Percentiles rank a stretch among this genome's conserved stretches.
phyloP scores from a whole-genome alignment of 2,329 filamentous ascomycete species.

The Trichoderma koningiopsis region DNA sequence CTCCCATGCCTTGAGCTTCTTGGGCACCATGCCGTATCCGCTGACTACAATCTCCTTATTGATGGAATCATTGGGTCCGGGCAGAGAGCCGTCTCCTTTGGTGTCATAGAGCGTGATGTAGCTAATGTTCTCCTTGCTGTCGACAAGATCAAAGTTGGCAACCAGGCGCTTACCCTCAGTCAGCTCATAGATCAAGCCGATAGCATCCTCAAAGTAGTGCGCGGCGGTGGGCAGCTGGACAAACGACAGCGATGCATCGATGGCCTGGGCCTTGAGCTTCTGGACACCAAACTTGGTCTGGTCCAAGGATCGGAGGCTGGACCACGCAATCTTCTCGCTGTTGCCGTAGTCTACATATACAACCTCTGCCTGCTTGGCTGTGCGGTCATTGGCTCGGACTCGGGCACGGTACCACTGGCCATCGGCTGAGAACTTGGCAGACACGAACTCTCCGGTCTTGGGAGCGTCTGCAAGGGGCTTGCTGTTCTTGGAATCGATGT shows the following conservation, averaged over 20 bases:
- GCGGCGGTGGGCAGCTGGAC: conserved; percentile 80
- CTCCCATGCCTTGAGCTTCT: conserved; percentile 92
- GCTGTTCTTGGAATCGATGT: conserved; percentile 80
- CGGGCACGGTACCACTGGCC: conserved; percentile 93
- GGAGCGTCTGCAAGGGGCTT: conserved; percentile 72
- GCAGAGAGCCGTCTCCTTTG: conserved; percentile 57
- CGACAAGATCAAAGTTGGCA: conserved; percentile 85
- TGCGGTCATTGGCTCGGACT: conserved; percentile 88
- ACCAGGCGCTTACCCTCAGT: conserved; percentile 79
- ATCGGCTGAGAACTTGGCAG: conserved; percentile 87
- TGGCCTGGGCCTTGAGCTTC: conserved; percentile 83
- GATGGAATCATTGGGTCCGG: conserved; percentile 72
- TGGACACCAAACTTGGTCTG: conserved; percentile 76
- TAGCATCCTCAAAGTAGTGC: conserved; percentile 82
- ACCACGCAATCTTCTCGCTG: conserved; percentile 85
- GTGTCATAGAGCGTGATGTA: conserved; percentile 89
- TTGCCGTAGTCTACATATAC: conserved; percentile 97
- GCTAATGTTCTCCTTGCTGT: conserved; percentile 74
- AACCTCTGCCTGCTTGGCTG: conserved; percentile 85
- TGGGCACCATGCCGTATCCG: conserved; percentile 87
- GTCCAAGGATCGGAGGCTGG: conserved; percentile 76
- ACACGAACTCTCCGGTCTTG: conserved; percentile 88
- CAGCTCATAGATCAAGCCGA: conserved; percentile 72
- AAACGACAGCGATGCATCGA: conserved; percentile 84
- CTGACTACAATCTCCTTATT: conserved; percentile 85